Percentiles rank a stretch among this genome's conserved stretches.
phyloP scores from a whole-genome alignment of 352 stramenopile species.

The Phytophthora sojae region DNA sequence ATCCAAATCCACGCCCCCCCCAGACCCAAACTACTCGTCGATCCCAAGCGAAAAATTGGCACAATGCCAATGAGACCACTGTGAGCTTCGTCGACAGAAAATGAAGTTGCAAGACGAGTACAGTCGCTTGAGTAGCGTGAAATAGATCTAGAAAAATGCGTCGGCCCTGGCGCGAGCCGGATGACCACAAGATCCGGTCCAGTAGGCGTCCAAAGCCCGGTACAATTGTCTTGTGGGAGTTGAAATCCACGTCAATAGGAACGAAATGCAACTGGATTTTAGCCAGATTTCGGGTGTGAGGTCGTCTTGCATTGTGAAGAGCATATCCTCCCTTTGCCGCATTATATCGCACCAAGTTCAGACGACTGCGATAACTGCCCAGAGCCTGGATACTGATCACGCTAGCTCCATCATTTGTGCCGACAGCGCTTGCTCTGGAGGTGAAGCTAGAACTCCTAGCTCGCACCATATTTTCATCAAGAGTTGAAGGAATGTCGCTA shows the following conservation, averaged over 20 bases:
- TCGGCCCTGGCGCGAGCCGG: conserved; percentile 6
- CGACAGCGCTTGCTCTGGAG: conserved; percentile 11
- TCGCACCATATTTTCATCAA: not conserved
- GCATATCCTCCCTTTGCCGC: not conserved
- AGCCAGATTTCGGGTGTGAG: conserved; percentile 4
- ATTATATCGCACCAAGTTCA: not conserved
- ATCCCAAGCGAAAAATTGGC: conserved; percentile 34
- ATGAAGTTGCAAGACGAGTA: conserved; percentile 45
- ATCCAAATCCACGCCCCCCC: conserved; percentile 44
- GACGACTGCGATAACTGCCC: conserved; percentile 10
- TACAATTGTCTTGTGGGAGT: conserved; percentile 15
- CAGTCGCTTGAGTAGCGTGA: conserved; percentile 18
- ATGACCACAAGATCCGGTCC: conserved; percentile 12
- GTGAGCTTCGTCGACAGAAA: conserved; percentile 39
- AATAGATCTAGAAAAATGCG: conserved; percentile 15
- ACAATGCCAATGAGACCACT: conserved; percentile 20
- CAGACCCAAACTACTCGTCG: conserved; percentile 19
- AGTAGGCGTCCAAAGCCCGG: conserved; percentile 29
- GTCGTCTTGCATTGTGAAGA: not conserved
- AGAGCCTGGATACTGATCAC: conserved; percentile 32
- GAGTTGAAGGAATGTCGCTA: not conserved
- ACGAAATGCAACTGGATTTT: conserved; percentile 30
- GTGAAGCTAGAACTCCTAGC: conserved; percentile 12
- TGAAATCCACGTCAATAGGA: conserved; percentile 19
- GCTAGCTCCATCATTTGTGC: conserved; percentile 4